Base-by-base conservation (phyloP, 2,329 filamentous ascomycete genomes). In the Fusarium hainanense region DNA sequence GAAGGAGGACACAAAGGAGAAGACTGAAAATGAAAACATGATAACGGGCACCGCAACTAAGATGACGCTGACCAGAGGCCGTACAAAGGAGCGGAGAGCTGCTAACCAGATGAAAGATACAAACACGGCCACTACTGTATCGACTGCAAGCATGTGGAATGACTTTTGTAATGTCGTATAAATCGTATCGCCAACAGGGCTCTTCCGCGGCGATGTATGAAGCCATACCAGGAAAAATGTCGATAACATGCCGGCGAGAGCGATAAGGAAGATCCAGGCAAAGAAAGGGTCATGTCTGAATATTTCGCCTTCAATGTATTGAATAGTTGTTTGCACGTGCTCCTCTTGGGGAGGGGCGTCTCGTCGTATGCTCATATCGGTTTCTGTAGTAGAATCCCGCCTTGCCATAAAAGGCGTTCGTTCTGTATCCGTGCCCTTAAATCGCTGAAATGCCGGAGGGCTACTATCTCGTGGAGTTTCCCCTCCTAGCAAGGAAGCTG, bases 91-190 rank as follows among this genome's bases (percentile, higher is more conserved):
- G 49, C 93, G 89, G 49, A 99, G 84, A 3, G 97, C 85, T 2
- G 94, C 92, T 66, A 99, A 87, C 96, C 96, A 99, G 27, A 98
- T 80, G 37, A 98, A 84, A 3, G 95, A 95, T 21, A 98, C 92
- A 37, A 97, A 84, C 41, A 98, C 84, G 1, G 96, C 92, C n/a
- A 98, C 90, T 20, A 98, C 79, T 1, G 96, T 98, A 80, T 98
- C 97, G 54, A 96, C 89, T 3, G 93, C 92, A 43, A 99, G 89
- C 70, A 98, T 90, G 76, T 96, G 91, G 75, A 97, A 96, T 1
- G 94, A 98, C 52, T 90, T 89, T 73, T 92, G 91, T 37, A 99
- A 82, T 7, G 93, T 94, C 16, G 92, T 93, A 79, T 99, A 99
- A 62, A 99, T 93, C 2, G 95, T 98, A 79, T 99, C 96, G 16